phyloP scores from a whole-genome alignment of 805 yeast species.

The Lipomyces spencermartinsiae region DNA sequence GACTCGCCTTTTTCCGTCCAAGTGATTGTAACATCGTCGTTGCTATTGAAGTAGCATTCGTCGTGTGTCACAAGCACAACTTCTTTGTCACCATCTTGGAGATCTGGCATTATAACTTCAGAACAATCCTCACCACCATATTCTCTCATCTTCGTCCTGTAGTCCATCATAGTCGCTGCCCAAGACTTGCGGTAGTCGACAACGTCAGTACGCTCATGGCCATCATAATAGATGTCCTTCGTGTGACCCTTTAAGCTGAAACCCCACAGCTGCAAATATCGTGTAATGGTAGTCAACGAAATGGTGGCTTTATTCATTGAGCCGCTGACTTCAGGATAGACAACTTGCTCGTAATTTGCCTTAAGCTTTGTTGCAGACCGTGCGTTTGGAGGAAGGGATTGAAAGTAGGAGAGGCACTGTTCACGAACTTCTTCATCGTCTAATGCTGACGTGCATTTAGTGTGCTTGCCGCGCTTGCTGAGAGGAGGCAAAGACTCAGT shows the following conservation, averaged over 20 bases:
- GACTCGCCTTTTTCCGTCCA: conserved; percentile 1
- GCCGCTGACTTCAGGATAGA: conserved; percentile 1
- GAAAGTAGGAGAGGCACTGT: conserved; percentile 1
- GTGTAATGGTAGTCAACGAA: background rate
- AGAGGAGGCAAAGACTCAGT: conserved; percentile 7
- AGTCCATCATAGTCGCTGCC: conserved; percentile 2
- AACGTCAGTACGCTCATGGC: background rate
- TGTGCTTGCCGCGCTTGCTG: conserved; percentile 4
- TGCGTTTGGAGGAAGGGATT: background rate
- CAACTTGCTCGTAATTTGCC: conserved; percentile 4
- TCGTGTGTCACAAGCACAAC: conserved; percentile 1
- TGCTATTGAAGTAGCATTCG: too few relatives aligned
- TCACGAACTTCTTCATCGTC: conserved; percentile 1
- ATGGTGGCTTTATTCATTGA: conserved; percentile 4
- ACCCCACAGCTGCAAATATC: conserved; percentile 1
- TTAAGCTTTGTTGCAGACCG: conserved; percentile 4
- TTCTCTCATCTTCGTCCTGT: conserved; percentile 5
- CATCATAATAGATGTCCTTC: background rate
- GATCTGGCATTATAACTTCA: background rate
- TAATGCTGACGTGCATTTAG: conserved; percentile 2
- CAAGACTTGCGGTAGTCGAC: conserved; percentile 5
- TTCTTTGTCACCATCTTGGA: background rate
- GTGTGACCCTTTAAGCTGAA: background rate
- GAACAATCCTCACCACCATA: background rate
- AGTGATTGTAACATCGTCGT: background rate